Conservation (phyloP, 2,329 filamentous ascomycete genomes). For the Apiospora hydei region DNA sequence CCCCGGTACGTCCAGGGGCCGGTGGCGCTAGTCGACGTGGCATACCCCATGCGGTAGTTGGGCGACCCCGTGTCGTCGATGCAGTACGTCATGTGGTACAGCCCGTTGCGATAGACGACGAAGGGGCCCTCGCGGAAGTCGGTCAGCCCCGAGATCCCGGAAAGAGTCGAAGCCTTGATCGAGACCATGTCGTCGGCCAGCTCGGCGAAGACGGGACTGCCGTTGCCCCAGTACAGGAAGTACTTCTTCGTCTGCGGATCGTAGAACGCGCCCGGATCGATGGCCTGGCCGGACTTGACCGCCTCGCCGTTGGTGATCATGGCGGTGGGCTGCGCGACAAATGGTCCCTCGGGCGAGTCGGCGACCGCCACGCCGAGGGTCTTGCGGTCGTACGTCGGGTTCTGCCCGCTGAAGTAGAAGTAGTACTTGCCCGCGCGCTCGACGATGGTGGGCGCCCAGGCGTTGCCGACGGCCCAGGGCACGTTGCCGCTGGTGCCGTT, state of each 20-base stretch:
- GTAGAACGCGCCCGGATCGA: conserved; percentile 68
- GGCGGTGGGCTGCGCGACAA: conserved; percentile 57
- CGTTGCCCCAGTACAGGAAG: conserved; percentile 69
- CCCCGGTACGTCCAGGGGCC: conserved; percentile 56
- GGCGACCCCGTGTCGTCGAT: conserved; percentile 55
- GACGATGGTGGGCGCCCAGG: conserved; percentile 72
- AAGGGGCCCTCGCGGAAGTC: conserved; percentile 54
- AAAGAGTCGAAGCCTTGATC: conserved; percentile 46
- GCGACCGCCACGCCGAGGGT: conserved; percentile 68
- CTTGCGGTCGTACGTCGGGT: conserved; percentile 61
- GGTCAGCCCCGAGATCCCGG: conserved; percentile 45
- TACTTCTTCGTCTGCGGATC: conserved; percentile 64
- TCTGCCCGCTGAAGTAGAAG: conserved; percentile 65
- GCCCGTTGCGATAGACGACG: conserved; percentile 51
- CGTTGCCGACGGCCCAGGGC: conserved; percentile 70
- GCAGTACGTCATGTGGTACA: conserved; percentile 57
- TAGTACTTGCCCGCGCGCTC: conserved; percentile 67
- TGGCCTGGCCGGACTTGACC: conserved; percentile 51
- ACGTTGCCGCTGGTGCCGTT: conserved; percentile 59
- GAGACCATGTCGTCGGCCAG: conserved; percentile 54
- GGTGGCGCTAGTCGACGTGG: conserved; percentile 45
- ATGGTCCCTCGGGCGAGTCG: conserved; percentile 65
- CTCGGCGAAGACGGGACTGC: conserved; percentile 49
- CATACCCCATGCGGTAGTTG: conserved; percentile 56
- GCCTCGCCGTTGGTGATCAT: conserved; percentile 63